Percentiles rank a stretch among this genome's conserved stretches.
These are phyloP conservation scores for Lasiosphaeris hirsuta DNA, from an alignment of 495 filamentous ascomycete species.

Conservation along the genomic window DNA sequence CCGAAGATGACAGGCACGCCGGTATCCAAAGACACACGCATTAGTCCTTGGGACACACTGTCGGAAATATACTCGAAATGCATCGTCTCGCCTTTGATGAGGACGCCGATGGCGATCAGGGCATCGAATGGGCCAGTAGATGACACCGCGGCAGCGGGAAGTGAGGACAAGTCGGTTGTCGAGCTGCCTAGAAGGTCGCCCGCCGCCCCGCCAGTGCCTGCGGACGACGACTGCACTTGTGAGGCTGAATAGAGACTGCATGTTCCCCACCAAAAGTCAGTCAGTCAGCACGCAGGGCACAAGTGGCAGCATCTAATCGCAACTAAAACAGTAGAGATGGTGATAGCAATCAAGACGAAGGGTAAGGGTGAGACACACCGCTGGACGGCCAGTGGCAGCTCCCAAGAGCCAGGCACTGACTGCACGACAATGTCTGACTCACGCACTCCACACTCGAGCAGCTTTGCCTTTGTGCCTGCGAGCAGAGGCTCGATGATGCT, in stretches of 20 bases:
- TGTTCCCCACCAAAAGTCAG: background rate
- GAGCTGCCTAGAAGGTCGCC: slow-evolving; percentile 75
- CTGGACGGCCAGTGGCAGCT: slow-evolving; percentile 83
- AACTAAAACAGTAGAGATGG: background rate
- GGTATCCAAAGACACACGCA: slow-evolving; percentile 87
- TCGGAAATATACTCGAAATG: slow-evolving; percentile 99
- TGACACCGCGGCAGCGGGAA: slow-evolving; percentile 27
- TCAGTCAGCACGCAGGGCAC: slow-evolving; percentile 5
- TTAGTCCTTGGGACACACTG: slow-evolving; percentile 81
- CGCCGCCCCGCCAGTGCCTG: slow-evolving; percentile 59
- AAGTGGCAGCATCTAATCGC: background rate
- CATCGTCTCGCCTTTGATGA: slow-evolving; percentile 98
- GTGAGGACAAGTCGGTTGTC: slow-evolving; percentile 56
- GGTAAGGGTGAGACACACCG: slow-evolving; percentile 47
- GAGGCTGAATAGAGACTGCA: slow-evolving; percentile 78
- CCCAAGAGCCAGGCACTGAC: slow-evolving; percentile 90
- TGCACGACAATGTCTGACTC: slow-evolving; percentile 84
- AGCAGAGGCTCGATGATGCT: slow-evolving; percentile 72
- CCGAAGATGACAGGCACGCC: slow-evolving; percentile 91
- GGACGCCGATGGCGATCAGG: slow-evolving; percentile 88
- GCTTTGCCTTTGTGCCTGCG: slow-evolving; percentile 56
- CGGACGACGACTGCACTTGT: slow-evolving; percentile 72
- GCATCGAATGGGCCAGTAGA: slow-evolving; percentile 75
- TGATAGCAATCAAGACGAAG: background rate
- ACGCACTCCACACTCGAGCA: slow-evolving; percentile 65